These are phyloP conservation scores for Coemansia sp. DNA, from an alignment of 192 early-diverging fungal species.

Conservation along the genomic window DNA sequence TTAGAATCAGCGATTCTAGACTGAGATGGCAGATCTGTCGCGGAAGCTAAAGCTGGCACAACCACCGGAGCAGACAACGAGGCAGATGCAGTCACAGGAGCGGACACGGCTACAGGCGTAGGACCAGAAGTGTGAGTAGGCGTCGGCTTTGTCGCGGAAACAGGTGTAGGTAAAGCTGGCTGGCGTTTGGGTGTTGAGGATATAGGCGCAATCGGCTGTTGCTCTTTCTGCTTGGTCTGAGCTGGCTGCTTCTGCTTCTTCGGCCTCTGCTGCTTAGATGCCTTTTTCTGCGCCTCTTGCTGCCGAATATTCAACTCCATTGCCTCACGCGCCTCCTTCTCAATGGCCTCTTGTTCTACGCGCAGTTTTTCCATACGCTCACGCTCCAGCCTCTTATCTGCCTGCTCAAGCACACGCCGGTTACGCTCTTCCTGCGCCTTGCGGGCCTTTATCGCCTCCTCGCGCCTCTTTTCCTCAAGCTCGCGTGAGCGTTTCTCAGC, in stretches of 20 bases:
- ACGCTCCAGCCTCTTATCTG: constrained; percentile 37
- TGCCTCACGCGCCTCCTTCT: constrained; percentile 11
- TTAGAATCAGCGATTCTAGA: not conserved
- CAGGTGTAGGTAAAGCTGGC: not conserved
- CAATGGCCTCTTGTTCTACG: constrained; percentile 21
- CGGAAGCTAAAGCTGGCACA: not conserved
- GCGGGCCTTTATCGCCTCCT: constrained; percentile 20
- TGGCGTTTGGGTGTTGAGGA: not conserved
- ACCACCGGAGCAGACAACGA: not conserved
- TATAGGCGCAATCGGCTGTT: not conserved
- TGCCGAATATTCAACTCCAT: constrained; percentile 6
- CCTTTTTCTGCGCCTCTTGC: constrained; percentile 8
- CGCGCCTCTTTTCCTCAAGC: constrained; percentile 27
- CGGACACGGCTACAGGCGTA: not conserved
- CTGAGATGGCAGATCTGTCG: not conserved
- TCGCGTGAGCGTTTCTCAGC: constrained; percentile 27
- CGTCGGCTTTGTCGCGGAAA: not conserved
- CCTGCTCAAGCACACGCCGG: constrained; percentile 43
- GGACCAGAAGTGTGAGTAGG: not conserved
- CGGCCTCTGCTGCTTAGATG: not conserved
- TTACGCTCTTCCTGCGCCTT: constrained; percentile 50
- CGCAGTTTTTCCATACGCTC: constrained; percentile 26
- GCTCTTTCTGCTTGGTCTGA: constrained; percentile 8
- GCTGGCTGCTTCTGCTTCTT: not conserved
- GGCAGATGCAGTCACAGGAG: not conserved